Evolutionary conservation across 345 rosid species (phyloP).

Genomic region (Syzygium oleosum): DNA sequence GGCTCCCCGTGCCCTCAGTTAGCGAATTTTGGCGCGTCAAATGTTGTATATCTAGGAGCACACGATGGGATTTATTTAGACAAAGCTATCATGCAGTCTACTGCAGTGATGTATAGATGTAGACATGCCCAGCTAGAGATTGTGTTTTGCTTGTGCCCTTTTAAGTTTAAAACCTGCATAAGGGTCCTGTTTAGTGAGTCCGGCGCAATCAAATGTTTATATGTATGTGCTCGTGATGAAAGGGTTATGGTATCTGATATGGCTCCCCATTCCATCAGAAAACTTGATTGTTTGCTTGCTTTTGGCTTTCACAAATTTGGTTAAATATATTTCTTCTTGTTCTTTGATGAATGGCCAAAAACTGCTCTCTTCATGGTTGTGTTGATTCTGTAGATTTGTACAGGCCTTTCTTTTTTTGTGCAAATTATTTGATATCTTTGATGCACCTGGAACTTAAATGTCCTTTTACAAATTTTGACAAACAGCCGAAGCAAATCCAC

Average conservation of each 20-base stretch:
- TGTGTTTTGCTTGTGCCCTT: neutral
- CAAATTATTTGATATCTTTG: rapidly evolving
- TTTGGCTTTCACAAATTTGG: neutral
- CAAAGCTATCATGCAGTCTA: neutral
- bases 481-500: constrained; percentile 88
- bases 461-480: neutral
- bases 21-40: too few species aligned
- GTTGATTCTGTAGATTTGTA: neutral
- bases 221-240: neutral
- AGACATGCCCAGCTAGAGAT: neutral
- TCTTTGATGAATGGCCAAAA: neutral
- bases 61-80: neutral
- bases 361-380: neutral
- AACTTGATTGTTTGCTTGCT: neutral
- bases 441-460: neutral
- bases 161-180: neutral
- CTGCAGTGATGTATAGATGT: neutral
- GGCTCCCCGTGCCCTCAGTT: neutral
- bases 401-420: neutral
- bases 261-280: neutral
- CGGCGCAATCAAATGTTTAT: neutral
- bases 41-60: neutral
- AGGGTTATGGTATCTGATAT: neutral
- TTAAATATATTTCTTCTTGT: neutral
- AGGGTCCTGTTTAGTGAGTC: neutral